These are phyloP conservation scores for Stenogyne calaminthoides DNA, from an alignment of 305 asterid genomes.

Conservation along the genomic window DNA sequence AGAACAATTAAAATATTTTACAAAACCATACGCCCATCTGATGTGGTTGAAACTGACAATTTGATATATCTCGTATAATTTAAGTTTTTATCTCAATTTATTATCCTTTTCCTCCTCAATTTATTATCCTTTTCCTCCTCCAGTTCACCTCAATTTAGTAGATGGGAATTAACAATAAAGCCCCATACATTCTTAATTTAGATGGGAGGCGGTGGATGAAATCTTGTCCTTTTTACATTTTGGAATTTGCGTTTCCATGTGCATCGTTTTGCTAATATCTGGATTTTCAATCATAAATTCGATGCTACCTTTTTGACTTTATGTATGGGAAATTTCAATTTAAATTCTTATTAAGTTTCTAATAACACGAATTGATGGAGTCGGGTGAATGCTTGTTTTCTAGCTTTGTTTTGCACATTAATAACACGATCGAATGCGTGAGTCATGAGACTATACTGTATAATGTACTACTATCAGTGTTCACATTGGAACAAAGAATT, in stretches of 20 bases:
- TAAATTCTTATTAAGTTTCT: neutral
- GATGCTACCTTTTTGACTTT: constrained; percentile 33
- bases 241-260: constrained; percentile 30
- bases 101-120: no score
- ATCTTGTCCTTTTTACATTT: constrained; percentile 19
- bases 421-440: neutral
- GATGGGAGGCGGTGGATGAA: constrained; percentile 19
- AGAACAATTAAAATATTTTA: no score
- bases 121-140: no score
- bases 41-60: no score
- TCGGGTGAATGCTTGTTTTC: neutral
- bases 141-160: no score
- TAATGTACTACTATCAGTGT: neutral
- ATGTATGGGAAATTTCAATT: constrained; percentile 17
- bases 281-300: constrained; percentile 7
- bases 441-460: neutral
- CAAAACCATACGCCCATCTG: no score
- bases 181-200: neutral
- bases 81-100: no score
- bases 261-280: constrained; percentile 20
- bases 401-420: neutral
- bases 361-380: constrained; percentile 1
- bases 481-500: constrained; percentile 14
- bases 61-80: no score
- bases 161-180: no score